Base-by-base conservation (phyloP, 306 rosid genomes). In the Inga oerstediana region DNA sequence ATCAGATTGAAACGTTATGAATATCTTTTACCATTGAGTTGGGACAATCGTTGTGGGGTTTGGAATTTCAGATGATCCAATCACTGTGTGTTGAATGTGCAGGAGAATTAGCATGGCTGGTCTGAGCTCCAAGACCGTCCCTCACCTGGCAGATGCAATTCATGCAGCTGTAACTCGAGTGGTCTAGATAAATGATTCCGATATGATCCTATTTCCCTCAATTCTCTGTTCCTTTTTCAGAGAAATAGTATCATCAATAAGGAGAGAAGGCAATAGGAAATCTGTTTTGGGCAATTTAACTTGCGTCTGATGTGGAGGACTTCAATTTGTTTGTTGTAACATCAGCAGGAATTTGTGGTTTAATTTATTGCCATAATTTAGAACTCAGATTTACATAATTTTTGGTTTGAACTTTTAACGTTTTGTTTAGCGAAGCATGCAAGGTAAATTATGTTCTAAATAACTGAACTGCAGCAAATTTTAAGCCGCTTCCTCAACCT, bases 41-140 rank as follows among this genome's bases (percentile, higher is more conserved):
- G 67, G 13, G 67, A 10, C 8, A 62, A 62, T 41, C 64, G 10
- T 43, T 72, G 8, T 14, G 43, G 41, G 37, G 24, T 8, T 62
- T 43, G 58, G 58, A 51, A 39, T 70, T 66, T 43, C 22, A 27
- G 5, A 58, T 82, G 24, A 77, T 75, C 76, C 14, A 73, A 73
- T 59, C 58, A 48, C 46, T 54, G 35, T 16, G 9, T 46, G 58
- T 80, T 75, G 71, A 45, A 82, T 80, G 58, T 87, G 88, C 94
- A 97, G 99, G 93, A 91, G 98, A 86, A 97, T 97, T 69, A 97
- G 99, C 91, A 94, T 97, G 99, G 98, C 99, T 46, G 98, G 99
- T 82, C 88, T 97, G 87, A 94, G 98, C 87, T 85, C 97, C 35
- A 94, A 65, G 88, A 97, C 98, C 8, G 97, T 97, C 27, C 93